These are phyloP conservation scores for Tolypocladium pustulatum DNA, from an alignment of 2,329 filamentous ascomycete genomes.

Conservation along the genomic window DNA sequence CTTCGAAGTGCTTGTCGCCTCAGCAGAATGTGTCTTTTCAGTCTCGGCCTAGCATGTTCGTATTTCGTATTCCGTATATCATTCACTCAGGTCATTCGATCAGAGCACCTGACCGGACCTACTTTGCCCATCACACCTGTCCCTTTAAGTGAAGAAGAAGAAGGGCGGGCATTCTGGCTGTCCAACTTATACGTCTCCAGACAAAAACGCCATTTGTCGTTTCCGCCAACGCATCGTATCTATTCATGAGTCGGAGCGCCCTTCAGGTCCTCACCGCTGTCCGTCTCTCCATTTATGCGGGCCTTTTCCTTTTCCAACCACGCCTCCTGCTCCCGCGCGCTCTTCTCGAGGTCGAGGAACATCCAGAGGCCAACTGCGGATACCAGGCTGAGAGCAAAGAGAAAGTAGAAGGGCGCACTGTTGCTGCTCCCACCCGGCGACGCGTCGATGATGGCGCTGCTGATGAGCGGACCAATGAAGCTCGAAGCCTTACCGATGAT, in stretches of 20 bases:
- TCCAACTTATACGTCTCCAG: too few relatives aligned
- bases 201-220: too few relatives aligned
- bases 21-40: too few relatives aligned
- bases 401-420: constrained; percentile 55
- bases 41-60: too few relatives aligned
- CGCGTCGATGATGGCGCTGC: constrained; percentile 57
- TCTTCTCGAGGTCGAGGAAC: constrained; percentile 52
- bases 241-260: background rate
- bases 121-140: too few relatives aligned
- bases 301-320: constrained; percentile 13
- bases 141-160: too few relatives aligned
- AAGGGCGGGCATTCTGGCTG: too few relatives aligned
- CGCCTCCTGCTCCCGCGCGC: constrained; percentile 43
- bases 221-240: too few relatives aligned
- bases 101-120: too few relatives aligned
- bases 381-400: constrained; percentile 46
- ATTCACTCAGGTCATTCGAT: too few relatives aligned
- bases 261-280: background rate
- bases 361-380: constrained; percentile 42
- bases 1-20: too few relatives aligned
- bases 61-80: too few relatives aligned
- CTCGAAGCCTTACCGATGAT: constrained; percentile 59
- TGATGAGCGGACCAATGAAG: constrained; percentile 60
- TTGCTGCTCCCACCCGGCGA: constrained; percentile 42
- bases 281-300: background rate